phyloP scores from a whole-genome alignment of 495 filamentous ascomycete genomes.

The Hypoxylon crocopeplum region DNA sequence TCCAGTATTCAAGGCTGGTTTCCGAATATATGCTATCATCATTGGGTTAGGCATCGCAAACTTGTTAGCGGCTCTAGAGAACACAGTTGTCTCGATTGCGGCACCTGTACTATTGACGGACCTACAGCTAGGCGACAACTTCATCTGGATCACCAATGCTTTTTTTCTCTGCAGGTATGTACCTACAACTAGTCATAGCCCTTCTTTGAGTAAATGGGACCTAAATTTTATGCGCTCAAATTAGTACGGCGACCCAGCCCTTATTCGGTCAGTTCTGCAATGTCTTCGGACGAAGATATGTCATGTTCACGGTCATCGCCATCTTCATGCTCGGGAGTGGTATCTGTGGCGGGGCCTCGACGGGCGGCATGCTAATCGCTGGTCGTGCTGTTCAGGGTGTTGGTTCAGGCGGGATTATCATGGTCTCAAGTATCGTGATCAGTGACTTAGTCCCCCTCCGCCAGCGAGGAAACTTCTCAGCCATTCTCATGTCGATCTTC shows the following conservation, averaged over 20 bases:
- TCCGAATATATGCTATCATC: constrained; percentile 24
- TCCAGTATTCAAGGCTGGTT: neutral
- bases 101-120: constrained; percentile 44
- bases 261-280: constrained; percentile 44
- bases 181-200: too few relatives aligned
- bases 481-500: constrained; percentile 58
- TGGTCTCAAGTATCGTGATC: constrained; percentile 72
- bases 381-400: constrained; percentile 80
- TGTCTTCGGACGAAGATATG: constrained; percentile 50
- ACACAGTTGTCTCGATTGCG: constrained; percentile 45
- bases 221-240: too few relatives aligned
- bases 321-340: constrained; percentile 50
- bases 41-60: constrained; percentile 8
- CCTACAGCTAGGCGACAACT: constrained; percentile 39
- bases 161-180: constrained; percentile 43
- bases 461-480: constrained; percentile 47
- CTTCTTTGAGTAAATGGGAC: too few relatives aligned
- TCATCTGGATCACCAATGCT: constrained; percentile 49
- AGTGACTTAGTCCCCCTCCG: constrained; percentile 75
- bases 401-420: constrained; percentile 78
- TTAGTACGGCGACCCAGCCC: constrained; percentile 11
- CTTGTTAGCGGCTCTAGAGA: constrained; percentile 24
- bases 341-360: constrained; percentile 43
- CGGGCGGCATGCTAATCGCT: constrained; percentile 66
- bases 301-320: constrained; percentile 41